phyloP scores from a whole-genome alignment of 2,329 filamentous ascomycete species.

The Cercospora janseana region DNA sequence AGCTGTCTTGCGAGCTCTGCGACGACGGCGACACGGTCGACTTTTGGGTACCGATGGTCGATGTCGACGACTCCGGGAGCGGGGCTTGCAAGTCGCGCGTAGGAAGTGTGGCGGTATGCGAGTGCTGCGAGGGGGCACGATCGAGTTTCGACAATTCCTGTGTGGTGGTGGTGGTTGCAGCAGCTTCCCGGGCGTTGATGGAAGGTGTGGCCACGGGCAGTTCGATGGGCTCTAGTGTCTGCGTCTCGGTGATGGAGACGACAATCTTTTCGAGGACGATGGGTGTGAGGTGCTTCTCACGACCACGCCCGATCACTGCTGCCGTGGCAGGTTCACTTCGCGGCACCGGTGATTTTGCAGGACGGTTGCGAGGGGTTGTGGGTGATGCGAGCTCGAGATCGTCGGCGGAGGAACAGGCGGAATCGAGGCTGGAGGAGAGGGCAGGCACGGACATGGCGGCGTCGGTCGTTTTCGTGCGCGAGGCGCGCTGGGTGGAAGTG shows the following conservation, averaged over 20 bases:
- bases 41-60: slow-evolving; percentile 50
- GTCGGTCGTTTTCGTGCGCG: slow-evolving; percentile 25
- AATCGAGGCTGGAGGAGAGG: slow-evolving; percentile 49
- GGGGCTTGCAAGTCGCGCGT: slow-evolving; percentile 24
- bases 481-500: slow-evolving; percentile 21
- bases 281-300: slow-evolving; percentile 87
- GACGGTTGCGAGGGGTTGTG: slow-evolving; percentile 55
- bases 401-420: slow-evolving; percentile 42
- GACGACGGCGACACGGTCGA: slow-evolving; percentile 41
- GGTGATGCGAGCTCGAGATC: slow-evolving; percentile 45
- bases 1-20: slow-evolving; percentile 59
- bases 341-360: slow-evolving; percentile 63
- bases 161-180: slow-evolving; percentile 23
- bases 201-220: slow-evolving; percentile 34
- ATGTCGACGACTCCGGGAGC: slow-evolving; percentile 56
- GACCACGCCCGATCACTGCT: slow-evolving; percentile 61
- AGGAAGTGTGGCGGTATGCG: slow-evolving; percentile 10
- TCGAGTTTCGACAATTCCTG: slow-evolving; percentile 40
- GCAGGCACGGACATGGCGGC: slow-evolving; percentile 38
- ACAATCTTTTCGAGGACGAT: slow-evolving; percentile 93
- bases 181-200: slow-evolving; percentile 17
- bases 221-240: slow-evolving; percentile 60
- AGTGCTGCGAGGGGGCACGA: slow-evolving; percentile 42
- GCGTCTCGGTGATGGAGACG: slow-evolving; percentile 82
- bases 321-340: slow-evolving; percentile 68